phyloP scores from a whole-genome alignment of 805 yeast genomes.

The Starmerella geochares region DNA sequence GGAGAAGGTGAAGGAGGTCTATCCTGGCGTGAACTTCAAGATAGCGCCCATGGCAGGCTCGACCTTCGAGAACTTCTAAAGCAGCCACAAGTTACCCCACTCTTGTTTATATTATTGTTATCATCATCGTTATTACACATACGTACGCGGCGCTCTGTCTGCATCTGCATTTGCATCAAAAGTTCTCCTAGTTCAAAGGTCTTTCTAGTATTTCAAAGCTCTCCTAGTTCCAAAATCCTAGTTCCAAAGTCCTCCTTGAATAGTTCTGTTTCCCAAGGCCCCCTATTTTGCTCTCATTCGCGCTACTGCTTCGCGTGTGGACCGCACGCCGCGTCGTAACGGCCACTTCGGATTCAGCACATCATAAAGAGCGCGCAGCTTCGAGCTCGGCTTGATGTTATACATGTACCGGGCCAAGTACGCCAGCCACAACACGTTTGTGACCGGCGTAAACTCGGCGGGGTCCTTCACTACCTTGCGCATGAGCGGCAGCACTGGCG shows the following conservation, averaged over 20 bases:
- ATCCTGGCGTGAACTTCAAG: constrained; percentile 31
- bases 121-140: neutral
- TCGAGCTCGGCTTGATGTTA: constrained; percentile 9
- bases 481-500: constrained; percentile 53
- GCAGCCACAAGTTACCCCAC: no score
- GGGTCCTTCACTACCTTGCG: constrained; percentile 32
- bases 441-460: constrained; percentile 39
- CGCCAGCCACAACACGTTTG: constrained; percentile 57
- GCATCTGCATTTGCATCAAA: no score
- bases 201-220: no score
- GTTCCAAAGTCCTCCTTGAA: no score
- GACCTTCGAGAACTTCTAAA: constrained; percentile 27
- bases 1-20: constrained; percentile 27
- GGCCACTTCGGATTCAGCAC: constrained; percentile 16
- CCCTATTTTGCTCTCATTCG: constrained; percentile 3
- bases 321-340: constrained; percentile 13
- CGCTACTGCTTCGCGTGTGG: constrained; percentile 17
- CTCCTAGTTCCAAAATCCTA: no score
- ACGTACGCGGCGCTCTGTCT: no score
- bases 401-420: constrained; percentile 44
- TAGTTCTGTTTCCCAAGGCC: no score
- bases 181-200: no score
- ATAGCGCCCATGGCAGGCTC: constrained; percentile 27
- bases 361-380: constrained; percentile 11
- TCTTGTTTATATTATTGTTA: no score